Base-by-base conservation (phyloP, 306 rosid genomes). In the Trifolium fragiferum region DNA sequence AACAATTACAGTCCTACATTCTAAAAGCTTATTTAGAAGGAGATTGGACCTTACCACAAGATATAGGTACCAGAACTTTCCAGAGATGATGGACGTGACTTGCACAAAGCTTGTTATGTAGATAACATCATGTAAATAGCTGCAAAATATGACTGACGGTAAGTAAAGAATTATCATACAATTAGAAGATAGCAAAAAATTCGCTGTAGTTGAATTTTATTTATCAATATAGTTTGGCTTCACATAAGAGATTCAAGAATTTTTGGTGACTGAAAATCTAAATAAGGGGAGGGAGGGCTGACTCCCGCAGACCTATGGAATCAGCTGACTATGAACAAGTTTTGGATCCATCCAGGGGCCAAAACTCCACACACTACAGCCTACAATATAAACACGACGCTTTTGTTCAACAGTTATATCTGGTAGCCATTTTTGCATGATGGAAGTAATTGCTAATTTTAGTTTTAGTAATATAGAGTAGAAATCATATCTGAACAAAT, bases 41-140 rank as follows among this genome's bases (percentile, higher is more conserved):
- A 51, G 57, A 64, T 59, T 33, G 75, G 6, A 41, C 12, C 84
- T 87, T 85, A 94, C 97, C 96, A 87, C 86, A 73, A 94, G 84
- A 87, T 88, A 90, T 8, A 86, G 85, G 82, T 85, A 91, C 96
- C 95, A 94, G 76, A 94, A 91, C 70, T 87, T 94, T 77, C 89
- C 99, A 15, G 99, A 94, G 84, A 94, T 60, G 78, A 94, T 86
- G 79, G 99, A 94, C 84, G 83, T 79, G 57, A 94, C 76, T 89
- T 94, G 99, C 78, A 94, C 99, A 47, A 94, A 92, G 92, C 96
- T 77, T 64, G 99, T 90, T 67, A 94, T 94, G 86, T 92, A 92
- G 78, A 92, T 88, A 75, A 92, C 83, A 77, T 92, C 98, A 53
- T 90, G 98, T 63, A 92, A 83, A 86, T 92, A 93, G 80, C 95